These are phyloP conservation scores for Chrysoporthe austroafricana DNA, from an alignment of 2,329 filamentous ascomycete species.

Conservation along the genomic window DNA sequence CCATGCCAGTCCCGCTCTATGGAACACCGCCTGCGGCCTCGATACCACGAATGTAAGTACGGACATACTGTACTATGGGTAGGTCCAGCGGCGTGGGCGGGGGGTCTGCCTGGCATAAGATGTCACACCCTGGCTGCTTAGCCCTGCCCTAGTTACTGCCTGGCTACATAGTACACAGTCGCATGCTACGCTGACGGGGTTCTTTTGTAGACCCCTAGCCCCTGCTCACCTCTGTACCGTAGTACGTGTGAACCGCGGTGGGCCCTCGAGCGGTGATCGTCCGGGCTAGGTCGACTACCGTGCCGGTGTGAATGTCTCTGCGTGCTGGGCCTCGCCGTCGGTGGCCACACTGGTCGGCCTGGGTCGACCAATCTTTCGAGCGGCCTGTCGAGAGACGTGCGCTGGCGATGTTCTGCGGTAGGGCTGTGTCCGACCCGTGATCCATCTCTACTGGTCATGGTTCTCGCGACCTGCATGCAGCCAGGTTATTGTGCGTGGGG, in stretches of 20 bases:
- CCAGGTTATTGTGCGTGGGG: neutral
- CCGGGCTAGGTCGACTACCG: neutral
- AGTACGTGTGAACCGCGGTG: constrained; percentile 1
- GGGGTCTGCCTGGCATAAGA: neutral
- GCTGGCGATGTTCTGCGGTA: neutral
- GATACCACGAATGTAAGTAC: neutral
- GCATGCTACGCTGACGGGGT: constrained; percentile 7
- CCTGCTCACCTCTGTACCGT: neutral
- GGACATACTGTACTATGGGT: no score
- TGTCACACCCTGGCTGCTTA: neutral
- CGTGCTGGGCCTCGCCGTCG: neutral
- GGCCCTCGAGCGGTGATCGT: constrained; percentile 1
- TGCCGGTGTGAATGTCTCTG: neutral
- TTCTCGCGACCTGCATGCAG: neutral
- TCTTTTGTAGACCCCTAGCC: constrained; percentile 11
- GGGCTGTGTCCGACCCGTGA: neutral
- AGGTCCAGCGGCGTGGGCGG: no score
- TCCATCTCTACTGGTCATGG: neutral
- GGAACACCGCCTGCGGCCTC: neutral
- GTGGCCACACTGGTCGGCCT: neutral
- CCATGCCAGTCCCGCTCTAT: neutral
- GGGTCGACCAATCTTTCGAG: neutral
- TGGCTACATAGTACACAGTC: neutral
- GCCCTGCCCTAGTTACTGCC: neutral
- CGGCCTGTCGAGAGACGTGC: neutral